Conservation (phyloP, 2,329 filamentous ascomycete genomes). For the Neopestalotiopsis sp. region DNA sequence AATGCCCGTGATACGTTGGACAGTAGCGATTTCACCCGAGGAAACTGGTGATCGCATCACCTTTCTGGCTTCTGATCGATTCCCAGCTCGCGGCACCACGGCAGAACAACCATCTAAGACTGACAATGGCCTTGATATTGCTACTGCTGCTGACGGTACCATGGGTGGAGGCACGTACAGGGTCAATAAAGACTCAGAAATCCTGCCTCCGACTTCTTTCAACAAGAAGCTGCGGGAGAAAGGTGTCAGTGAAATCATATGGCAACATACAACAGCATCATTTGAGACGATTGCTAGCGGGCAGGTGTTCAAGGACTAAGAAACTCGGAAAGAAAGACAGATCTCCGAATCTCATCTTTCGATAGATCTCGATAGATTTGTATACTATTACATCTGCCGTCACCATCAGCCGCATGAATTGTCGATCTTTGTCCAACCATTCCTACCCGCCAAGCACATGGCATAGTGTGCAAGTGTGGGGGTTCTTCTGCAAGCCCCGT, state of each 20-base stretch:
- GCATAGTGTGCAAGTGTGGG: too few relatives aligned
- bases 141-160: constrained; percentile 4
- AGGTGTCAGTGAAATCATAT: not conserved
- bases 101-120: not conserved
- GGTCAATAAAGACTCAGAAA: constrained; percentile 9
- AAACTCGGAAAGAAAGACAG: too few relatives aligned
- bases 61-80: constrained; percentile 9
- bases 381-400: too few relatives aligned
- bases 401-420: too few relatives aligned
- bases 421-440: too few relatives aligned
- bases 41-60: constrained; percentile 8
- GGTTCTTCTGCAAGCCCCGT: too few relatives aligned
- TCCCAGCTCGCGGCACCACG: not conserved
- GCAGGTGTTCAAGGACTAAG: constrained; percentile 2
- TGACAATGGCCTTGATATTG: not conserved
- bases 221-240: not conserved
- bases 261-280: constrained; percentile 9
- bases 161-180: constrained; percentile 7
- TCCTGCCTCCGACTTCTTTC: not conserved
- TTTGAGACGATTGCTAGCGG: constrained; percentile 14
- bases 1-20: constrained; percentile 1
- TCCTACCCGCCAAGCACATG: too few relatives aligned
- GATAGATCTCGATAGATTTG: too few relatives aligned
- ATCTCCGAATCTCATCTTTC: too few relatives aligned
- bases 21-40: not conserved